Base-by-base conservation (phyloP, 2,329 filamentous ascomycete species). In the Aureobasidium pullulans region DNA sequence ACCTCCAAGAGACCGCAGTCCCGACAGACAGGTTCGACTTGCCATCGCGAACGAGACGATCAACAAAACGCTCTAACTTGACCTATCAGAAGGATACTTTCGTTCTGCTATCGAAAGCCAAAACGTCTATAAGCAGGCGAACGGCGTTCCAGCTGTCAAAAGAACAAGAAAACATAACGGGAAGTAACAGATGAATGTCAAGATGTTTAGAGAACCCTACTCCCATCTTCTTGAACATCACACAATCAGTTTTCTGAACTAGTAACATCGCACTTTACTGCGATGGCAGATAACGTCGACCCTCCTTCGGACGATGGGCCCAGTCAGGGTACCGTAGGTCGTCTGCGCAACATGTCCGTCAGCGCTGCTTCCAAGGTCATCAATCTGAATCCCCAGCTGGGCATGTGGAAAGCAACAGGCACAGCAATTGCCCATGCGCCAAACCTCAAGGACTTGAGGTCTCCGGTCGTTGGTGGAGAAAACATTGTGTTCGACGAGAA, bases 341-440 rank as follows among this genome's bases (percentile, higher is more conserved):
- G 53, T 1, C 29, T 57, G 15, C 53, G 53, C 2, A 34, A 11
- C 28, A 28, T 40, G 16, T 57, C 53, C 2, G 23, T 57, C 13
- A 54, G 57, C 15, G 37, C 37, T 15, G 60, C 57, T n/a, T 42
- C 48, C n/a, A 46, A 54, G 15, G 29, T 64, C 19, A 34, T 64
- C 36, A 58, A 64, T 31, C 46, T 53, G 9, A 58, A 71, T 42
- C 68, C 71, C 8, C 74, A 74, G 3, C 68, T 70, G 0, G 73
- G 75, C 42, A 73, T 76, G 69, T 75, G 73, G 74, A 75, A 75
- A 19, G 76, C 76, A 0, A 75, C 74, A 2, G 76, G 74, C 9
- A 67, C 65, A 7, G 69, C 69, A 6, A 73, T 70, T 11, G 69
- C 74, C 4, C 73, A 70, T 62, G 75, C 76, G n/a, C 76, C 76